These are phyloP conservation scores for Pseudotsuga menziesii DNA, from an alignment of 75 land plant genomes.

Conservation along the genomic window DNA sequence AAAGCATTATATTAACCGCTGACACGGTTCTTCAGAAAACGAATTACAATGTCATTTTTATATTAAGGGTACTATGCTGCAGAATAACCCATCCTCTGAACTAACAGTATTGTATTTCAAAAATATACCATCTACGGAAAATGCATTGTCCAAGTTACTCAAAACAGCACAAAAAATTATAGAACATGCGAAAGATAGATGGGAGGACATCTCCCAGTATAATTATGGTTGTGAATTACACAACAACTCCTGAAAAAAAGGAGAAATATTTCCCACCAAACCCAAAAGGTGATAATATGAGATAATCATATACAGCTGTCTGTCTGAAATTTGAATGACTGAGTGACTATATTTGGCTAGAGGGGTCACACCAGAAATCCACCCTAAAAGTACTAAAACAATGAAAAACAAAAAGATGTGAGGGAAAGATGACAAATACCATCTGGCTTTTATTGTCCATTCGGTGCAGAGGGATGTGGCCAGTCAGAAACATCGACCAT, in stretches of 20 bases:
- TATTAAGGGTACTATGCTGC: background rate
- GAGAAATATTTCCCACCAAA: no score
- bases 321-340: no score
- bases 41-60: background rate
- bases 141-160: background rate
- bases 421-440: conserved; percentile 43
- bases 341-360: no score
- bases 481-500: conserved; percentile 95
- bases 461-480: conserved; percentile 79
- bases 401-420: background rate
- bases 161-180: background rate
- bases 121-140: background rate
- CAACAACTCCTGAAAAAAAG: no score
- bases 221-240: no score
- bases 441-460: conserved; percentile 93
- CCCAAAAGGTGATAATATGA: no score
- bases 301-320: no score
- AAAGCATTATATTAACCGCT: no score
- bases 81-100: background rate
- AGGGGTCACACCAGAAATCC: background rate
- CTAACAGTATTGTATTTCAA: background rate
- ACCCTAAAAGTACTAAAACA: background rate
- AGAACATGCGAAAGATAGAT: no score
- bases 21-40: no score
- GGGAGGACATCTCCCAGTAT: no score